Base-by-base conservation (phyloP, 2,329 filamentous ascomycete species). In the Cercospora brassicicola region DNA sequence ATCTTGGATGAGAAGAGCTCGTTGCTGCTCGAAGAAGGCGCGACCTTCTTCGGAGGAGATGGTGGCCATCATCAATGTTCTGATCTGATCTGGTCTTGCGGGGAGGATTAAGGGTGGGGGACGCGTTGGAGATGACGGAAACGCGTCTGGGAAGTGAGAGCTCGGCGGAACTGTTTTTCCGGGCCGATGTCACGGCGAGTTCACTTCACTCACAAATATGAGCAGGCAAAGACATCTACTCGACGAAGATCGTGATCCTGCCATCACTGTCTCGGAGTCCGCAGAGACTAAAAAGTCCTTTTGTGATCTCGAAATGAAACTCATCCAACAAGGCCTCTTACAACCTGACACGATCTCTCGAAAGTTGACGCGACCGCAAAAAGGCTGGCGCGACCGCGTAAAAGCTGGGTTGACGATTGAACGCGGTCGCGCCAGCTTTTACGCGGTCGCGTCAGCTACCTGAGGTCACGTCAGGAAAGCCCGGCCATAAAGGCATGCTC, bases 1-100 rank as follows among this genome's bases (percentile, higher is more conserved):
- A 73, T 94, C 91, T 57, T 85, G 84, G 4, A 94, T 84, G 31
- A 94, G 83, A 6, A 88, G 83, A 74, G 90, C 90, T 68, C 91
- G 87, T 81, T 94, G 91, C 77, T 90, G 87, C 76, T 93, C 90
- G 74, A 93, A 94, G 74, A 90, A 91, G 0, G 88, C 82, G 79
- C 87, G 88, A 13, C 68, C 67, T 18, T 62, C 53, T 26, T 42
- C 62, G 10, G 45, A 59, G 18, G 15, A 33, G 53, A 45, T 69
- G 42, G 26, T 62, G 42, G 31, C 15, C 33, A 62, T 30, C 5
- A 28, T 53, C 2, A 2, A 30, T 23, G 15, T 13, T 6, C 33
- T 39, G 33, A 7, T 13, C 33, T 15, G 13, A 2, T 7, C 11
- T 39, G 3, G 13, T 7, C 11, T 39, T 5, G 13, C 13, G 33